These are phyloP conservation scores for Coemansia sp. DNA, from an alignment of 192 early-diverging fungal species.

Conservation along the genomic window DNA sequence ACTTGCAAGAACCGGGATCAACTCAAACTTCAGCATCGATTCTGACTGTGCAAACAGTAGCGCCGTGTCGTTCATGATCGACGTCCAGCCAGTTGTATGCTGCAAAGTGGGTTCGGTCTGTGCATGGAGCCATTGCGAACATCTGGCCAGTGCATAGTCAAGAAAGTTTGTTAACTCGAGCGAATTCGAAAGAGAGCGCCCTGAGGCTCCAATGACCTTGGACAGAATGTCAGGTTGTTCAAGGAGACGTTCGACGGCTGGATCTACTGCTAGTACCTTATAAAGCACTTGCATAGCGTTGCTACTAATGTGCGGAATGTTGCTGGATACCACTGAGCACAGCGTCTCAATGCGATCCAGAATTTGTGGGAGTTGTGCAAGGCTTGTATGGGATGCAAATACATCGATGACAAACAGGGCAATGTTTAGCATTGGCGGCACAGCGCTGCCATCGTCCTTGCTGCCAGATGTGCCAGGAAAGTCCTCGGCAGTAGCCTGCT, in stretches of 20 bases:
- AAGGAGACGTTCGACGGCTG: conserved; percentile 17
- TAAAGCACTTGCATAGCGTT: conserved; percentile 29
- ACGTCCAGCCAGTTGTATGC: conserved; percentile 17
- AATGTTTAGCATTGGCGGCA: conserved; percentile 28
- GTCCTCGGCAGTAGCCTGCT: conserved; percentile 7
- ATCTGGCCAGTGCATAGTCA: conserved; percentile 28
- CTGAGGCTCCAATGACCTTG: conserved; percentile 1
- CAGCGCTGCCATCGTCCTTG: not conserved
- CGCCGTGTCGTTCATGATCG: conserved; percentile 4
- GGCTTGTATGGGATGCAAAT: conserved; percentile 29
- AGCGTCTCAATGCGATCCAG: conserved; percentile 38
- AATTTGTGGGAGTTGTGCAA: conserved; percentile 29
- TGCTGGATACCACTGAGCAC: conserved; percentile 13
- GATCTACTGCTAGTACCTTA: conserved; percentile 22
- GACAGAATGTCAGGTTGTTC: conserved; percentile 9
- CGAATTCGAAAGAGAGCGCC: not conserved
- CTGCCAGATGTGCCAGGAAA: not conserved
- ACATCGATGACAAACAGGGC: conserved; percentile 36
- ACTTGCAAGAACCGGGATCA: conserved; percentile 31
- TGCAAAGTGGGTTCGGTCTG: not conserved
- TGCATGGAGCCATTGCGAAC: conserved; percentile 20
- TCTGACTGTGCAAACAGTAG: conserved; percentile 8
- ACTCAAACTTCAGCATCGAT: conserved; percentile 22
- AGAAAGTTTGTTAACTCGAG: conserved; percentile 12
- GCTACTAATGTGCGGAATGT: not conserved